Base-by-base conservation (phyloP, 1,139 yeast genomes). In the Yamadazyma songkhlaensis region DNA sequence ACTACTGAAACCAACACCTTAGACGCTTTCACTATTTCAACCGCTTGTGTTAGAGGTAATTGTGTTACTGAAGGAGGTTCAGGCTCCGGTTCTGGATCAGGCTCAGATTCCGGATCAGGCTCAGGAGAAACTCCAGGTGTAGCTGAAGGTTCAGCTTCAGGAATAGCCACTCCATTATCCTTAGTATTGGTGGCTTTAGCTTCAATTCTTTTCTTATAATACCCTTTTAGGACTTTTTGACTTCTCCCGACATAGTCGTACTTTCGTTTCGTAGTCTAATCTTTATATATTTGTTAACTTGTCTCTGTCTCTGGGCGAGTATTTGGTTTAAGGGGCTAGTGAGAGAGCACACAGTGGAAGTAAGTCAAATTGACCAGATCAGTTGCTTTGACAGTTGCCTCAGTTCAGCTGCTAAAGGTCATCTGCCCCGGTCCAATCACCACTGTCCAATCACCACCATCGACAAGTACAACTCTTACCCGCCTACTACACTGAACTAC, bases 41-140 rank as follows among this genome's bases (percentile, higher is more conserved):
- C 40, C 7, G 37, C 27, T 25, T 44, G 48, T 41, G 40, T 42
- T 7, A 44, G 41, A 36, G 46, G 44, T 22, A 25, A 23, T 20
- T 43, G 48, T 43, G 31, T 41, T 9, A 32, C 47, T 15, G 41
- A n/a, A 9, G 11, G 25, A 9, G 29, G 29, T 66, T 34, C 37
- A 24, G 33, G 27, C 9, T n/a, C 36, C n/a, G 30, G 31, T 3
- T 9, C 23, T 5, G 27, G 27, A n/a, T 34, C 36, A 3, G 21
- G 35, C 5, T 32, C 35, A 26, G 35, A 21, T 25, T 26, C 30
- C 3, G 31, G 22, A 15, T 25, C 34, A 3, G 27, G 25, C n/a
- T 25, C 29, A 12, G 21, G 27, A 22, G 9, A n/a, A 10, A 25
- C 25, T 14, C 33, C 37, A 20, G 24, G 14, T 11, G 34, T 22